Conservation (phyloP, 148 eudicot species). For the Heliamphora exappendiculata region DNA sequence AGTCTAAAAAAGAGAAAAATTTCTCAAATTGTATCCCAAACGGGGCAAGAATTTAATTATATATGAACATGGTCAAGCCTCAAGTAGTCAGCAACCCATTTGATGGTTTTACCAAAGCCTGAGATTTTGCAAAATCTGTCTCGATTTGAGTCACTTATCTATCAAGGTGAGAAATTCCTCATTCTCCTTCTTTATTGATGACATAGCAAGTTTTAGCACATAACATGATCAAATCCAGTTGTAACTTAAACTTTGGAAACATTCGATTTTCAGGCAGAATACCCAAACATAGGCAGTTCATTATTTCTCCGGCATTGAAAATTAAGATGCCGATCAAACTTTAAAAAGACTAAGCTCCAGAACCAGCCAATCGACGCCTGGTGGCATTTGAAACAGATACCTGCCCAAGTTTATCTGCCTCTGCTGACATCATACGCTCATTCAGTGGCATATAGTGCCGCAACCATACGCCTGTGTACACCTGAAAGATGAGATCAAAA, state of each 20-base stretch:
- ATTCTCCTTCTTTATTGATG: no score
- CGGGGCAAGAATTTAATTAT: no score
- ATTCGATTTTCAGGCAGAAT: neutral
- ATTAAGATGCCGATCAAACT: neutral
- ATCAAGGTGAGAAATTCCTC: no score
- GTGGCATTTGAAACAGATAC: constrained; percentile 86
- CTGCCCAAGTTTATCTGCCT: constrained; percentile 60
- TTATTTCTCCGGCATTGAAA: neutral
- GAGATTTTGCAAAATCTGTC: no score
- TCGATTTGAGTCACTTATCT: no score
- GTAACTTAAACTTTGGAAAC: neutral
- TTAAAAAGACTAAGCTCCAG: constrained; percentile 34
- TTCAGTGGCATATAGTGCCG: constrained; percentile 58
- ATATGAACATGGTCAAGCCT: no score
- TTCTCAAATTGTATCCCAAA: no score
- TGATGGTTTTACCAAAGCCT: no score
- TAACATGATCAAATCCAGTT: neutral
- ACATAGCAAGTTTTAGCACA: no score
- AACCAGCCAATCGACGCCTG: constrained; percentile 71
- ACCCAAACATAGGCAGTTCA: neutral
- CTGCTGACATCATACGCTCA: constrained; percentile 39
- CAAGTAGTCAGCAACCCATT: no score
- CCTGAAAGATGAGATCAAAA: constrained; percentile 31
- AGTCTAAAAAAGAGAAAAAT: no score
- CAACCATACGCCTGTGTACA: constrained; percentile 78